Evolutionary conservation across 2,329 filamentous ascomycete genomes (phyloP).

Genomic region (Pseudogymnoascus sp.): DNA sequence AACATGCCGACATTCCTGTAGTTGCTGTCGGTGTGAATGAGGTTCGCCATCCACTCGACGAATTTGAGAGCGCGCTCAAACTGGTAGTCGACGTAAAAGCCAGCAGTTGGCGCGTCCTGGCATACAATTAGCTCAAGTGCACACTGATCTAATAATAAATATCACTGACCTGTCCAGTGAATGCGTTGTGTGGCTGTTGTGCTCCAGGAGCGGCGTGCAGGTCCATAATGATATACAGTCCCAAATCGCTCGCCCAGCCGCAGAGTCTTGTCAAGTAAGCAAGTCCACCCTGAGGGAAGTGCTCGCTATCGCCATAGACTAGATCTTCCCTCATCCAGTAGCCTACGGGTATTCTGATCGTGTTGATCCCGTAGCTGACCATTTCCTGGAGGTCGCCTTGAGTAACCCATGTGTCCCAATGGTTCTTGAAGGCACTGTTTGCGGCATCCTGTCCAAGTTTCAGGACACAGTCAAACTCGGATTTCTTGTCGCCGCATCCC

Average conservation of each 20-base stretch:
- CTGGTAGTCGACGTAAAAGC: constrained; percentile 51
- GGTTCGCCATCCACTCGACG: constrained; percentile 48
- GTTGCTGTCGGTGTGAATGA: constrained; percentile 39
- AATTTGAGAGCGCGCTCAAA: constrained; percentile 49
- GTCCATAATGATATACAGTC: constrained; percentile 44
- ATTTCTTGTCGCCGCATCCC: constrained; percentile 35
- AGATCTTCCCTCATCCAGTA: constrained; percentile 44
- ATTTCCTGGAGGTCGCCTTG: constrained; percentile 39
- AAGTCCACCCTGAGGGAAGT: constrained; percentile 41
- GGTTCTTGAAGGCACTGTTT: constrained; percentile 36
- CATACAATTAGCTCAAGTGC: neutral
- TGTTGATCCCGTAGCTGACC: constrained; percentile 39
- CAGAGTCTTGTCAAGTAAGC: constrained; percentile 38
- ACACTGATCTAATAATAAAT: neutral
- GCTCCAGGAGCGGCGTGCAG: constrained; percentile 42
- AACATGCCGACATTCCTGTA: constrained; percentile 53
- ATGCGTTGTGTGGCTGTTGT: constrained; percentile 35
- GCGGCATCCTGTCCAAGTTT: constrained; percentile 38
- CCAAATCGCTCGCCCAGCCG: constrained; percentile 37
- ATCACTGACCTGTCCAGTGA: constrained; percentile 31
- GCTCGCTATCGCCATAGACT: constrained; percentile 37
- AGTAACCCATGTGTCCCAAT: constrained; percentile 44
- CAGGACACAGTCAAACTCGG: constrained; percentile 43
- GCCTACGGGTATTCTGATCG: constrained; percentile 42
- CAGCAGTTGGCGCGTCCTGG: constrained; percentile 33